A percentile compares a stretch with the other conserved stretches of the same genome.
phyloP scores from a whole-genome alignment of 2,329 filamentous ascomycete species.

The Gaeumannomyces sp. region DNA sequence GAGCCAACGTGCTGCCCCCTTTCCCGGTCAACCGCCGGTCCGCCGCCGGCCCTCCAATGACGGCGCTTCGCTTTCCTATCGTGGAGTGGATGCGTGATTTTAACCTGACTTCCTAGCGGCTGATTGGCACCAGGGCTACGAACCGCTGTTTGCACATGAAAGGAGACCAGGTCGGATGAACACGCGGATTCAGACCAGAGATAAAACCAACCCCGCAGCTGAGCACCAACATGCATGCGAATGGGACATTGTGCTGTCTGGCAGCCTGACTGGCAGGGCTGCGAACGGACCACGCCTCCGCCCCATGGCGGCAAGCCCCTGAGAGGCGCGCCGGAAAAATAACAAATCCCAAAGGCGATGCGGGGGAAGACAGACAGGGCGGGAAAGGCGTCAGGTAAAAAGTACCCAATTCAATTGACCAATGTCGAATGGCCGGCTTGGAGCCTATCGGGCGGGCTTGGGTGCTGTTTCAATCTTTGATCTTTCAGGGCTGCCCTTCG shows the following conservation, averaged over 20 bases:
- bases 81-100: neutral
- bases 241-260: neutral
- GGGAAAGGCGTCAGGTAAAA: neutral
- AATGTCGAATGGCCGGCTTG: constrained; percentile 1
- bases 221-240: neutral
- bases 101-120: too few species aligned
- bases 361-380: neutral
- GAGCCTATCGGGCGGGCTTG: neutral
- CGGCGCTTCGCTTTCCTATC: neutral
- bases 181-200: neutral
- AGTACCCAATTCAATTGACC: constrained; percentile 7
- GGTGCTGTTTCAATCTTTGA: neutral
- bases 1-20: neutral
- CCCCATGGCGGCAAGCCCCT: neutral
- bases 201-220: neutral
- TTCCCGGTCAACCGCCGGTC: neutral
- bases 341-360: neutral
- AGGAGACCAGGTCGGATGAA: neutral
- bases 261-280: too few species aligned
- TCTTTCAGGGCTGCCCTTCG: too few species aligned
- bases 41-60: neutral
- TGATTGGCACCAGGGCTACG: neutral
- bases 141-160: neutral
- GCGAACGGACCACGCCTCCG: neutral
- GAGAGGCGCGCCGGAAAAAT: neutral